phyloP scores from a whole-genome alignment of 441 rosid species.

The Bruguiera hainesii region DNA sequence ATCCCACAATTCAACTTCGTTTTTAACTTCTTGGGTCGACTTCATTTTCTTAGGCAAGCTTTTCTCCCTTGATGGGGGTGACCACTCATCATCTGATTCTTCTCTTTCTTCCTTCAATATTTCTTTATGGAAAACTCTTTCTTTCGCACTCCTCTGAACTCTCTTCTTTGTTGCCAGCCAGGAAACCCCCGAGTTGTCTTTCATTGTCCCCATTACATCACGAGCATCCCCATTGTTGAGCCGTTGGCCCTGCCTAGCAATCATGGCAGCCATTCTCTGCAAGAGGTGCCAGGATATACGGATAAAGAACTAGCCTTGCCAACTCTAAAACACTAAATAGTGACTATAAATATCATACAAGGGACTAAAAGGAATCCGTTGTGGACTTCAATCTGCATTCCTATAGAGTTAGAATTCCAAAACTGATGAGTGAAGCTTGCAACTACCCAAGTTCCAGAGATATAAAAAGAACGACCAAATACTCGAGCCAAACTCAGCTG shows the following conservation, averaged over 20 bases:
- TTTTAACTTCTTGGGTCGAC: not conserved
- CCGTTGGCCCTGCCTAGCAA: slow-evolving; percentile 25
- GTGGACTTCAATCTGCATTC: too few species aligned
- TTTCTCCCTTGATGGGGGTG: not conserved
- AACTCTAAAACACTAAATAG: too few species aligned
- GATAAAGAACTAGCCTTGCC: too few species aligned
- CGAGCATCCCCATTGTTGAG: slow-evolving; percentile 7
- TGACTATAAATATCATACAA: too few species aligned
- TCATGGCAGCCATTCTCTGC: slow-evolving; percentile 40
- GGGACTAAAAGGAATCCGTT: too few species aligned
- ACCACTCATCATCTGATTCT: not conserved
- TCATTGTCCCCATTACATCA: slow-evolving; percentile 12
- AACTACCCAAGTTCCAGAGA: too few species aligned
- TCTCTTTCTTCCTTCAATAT: not conserved
- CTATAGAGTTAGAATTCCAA: too few species aligned
- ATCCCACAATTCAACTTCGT: not conserved
- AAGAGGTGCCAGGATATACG: not conserved
- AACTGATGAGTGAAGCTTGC: too few species aligned
- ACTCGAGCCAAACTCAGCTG: too few species aligned
- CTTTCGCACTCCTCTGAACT: not conserved
- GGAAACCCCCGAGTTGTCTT: slow-evolving; percentile 5
- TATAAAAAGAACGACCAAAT: too few species aligned
- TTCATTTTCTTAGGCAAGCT: slow-evolving; percentile 4
- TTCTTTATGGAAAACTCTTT: not conserved
- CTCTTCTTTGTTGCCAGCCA: slow-evolving; percentile 22